Percentiles rank a stretch among this genome's conserved stretches.
Evolutionary conservation across 768 basidiomycete species (phyloP).

Genomic region (Amyloporia xantha): DNA sequence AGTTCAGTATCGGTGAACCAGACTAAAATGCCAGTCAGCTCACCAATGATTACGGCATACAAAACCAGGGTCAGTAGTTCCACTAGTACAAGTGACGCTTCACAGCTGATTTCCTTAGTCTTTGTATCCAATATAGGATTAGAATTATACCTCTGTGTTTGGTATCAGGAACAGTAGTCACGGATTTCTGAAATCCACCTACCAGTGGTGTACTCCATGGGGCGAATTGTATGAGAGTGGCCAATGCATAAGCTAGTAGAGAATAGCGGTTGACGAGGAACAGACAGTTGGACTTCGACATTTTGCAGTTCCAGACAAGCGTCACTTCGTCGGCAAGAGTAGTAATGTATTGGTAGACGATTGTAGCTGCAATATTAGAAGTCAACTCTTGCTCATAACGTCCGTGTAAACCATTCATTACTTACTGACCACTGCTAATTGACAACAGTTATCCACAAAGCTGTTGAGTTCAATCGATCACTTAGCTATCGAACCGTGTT

Average conservation of each 20-base stretch:
- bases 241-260: neutral
- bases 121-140: neutral
- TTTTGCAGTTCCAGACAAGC: neutral
- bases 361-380: neutral
- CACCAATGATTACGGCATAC: neutral
- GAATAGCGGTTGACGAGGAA: neutral
- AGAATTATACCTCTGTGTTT: neutral
- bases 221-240: neutral
- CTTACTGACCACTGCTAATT: neutral
- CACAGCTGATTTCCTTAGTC: neutral
- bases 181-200: neutral
- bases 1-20: neutral
- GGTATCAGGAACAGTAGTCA: neutral
- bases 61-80: neutral
- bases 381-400: neutral
- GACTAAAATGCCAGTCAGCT: neutral
- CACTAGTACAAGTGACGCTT: neutral
- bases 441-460: neutral
- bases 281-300: neutral
- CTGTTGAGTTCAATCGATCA: neutral
- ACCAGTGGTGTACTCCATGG: neutral
- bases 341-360: neutral
- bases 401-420: neutral
- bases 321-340: neutral
- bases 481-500: neutral